phyloP scores from a whole-genome alignment of 1,284 basidiomycete genomes.

The Papiliotrema laurentii region DNA sequence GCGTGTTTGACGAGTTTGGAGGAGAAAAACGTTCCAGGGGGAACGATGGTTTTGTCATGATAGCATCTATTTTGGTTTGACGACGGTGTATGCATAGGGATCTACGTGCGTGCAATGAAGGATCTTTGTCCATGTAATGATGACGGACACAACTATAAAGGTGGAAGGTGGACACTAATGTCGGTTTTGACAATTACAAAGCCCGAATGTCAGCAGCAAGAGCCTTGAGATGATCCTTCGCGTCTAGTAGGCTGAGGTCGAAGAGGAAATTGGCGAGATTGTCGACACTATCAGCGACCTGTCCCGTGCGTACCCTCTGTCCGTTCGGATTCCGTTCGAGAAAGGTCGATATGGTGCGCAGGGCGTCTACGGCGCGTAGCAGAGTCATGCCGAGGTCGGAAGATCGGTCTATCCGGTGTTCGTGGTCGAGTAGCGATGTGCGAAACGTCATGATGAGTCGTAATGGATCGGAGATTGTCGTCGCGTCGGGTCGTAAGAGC shows the following conservation, averaged over 20 bases:
- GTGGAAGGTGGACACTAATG: too few relatives aligned
- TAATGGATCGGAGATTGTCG: background rate
- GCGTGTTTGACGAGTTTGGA: background rate
- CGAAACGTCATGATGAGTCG: background rate
- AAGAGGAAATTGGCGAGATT: background rate
- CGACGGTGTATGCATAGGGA: too few relatives aligned
- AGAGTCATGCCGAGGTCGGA: background rate
- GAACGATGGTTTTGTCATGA: background rate
- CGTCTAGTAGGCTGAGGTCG: background rate
- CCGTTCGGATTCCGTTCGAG: background rate
- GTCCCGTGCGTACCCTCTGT: background rate
- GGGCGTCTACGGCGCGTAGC: background rate
- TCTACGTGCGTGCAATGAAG: too few relatives aligned
- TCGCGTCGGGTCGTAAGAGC: background rate
- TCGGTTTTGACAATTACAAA: too few relatives aligned
- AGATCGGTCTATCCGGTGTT: background rate
- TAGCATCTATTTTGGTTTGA: too few relatives aligned
- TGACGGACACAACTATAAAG: too few relatives aligned
- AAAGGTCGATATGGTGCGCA: background rate
- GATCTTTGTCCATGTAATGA: too few relatives aligned
- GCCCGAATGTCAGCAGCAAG: background rate
- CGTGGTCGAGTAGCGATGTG: background rate
- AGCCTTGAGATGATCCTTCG: background rate
- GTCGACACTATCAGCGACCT: background rate
- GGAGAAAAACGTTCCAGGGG: background rate